Conservation (phyloP, 2,329 filamentous ascomycete species). For the Aaosphaeria pasadenensis region DNA sequence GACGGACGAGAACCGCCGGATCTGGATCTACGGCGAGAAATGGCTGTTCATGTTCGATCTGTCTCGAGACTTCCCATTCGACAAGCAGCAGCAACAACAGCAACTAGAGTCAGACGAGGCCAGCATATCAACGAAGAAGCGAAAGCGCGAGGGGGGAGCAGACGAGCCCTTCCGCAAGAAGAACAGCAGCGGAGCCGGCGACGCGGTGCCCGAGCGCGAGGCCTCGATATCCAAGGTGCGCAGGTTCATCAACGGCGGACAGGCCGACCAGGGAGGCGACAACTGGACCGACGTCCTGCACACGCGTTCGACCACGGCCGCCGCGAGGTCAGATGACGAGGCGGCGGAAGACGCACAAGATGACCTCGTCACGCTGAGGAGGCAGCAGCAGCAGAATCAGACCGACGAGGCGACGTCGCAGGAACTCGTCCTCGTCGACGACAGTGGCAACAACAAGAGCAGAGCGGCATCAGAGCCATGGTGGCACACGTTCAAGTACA, state of each 20-base stretch:
- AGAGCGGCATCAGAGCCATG: conserved; percentile 33
- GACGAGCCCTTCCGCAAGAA: conserved; percentile 16
- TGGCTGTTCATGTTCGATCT: conserved; percentile 95
- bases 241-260: conserved; percentile 43
- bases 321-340: conserved; percentile 27
- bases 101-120: conserved; percentile 4
- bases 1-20: conserved; percentile 49
- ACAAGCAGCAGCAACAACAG: conserved; percentile 3
- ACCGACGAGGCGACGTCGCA: neutral
- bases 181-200: conserved; percentile 54
- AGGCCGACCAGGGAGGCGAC: conserved; percentile 18
- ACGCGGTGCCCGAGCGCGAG: conserved; percentile 47
- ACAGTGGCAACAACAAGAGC: conserved; percentile 16
- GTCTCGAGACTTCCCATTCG: conserved; percentile 54
- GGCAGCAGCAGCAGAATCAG: conserved; percentile 15
- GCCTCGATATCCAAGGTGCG: conserved; percentile 48
- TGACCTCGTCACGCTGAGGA: conserved; percentile 22
- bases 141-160: conserved; percentile 21
- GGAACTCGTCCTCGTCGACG: conserved; percentile 8
- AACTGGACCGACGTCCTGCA: conserved; percentile 24
- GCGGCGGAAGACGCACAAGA: conserved; percentile 34
- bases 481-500: conserved; percentile 92
- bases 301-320: conserved; percentile 12
- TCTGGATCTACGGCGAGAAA: conserved; percentile 83
- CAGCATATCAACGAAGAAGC: conserved; percentile 28